These are phyloP conservation scores for Globisporangium uncinulatum DNA, from an alignment of 352 stramenopile genomes.

Conservation along the genomic window DNA sequence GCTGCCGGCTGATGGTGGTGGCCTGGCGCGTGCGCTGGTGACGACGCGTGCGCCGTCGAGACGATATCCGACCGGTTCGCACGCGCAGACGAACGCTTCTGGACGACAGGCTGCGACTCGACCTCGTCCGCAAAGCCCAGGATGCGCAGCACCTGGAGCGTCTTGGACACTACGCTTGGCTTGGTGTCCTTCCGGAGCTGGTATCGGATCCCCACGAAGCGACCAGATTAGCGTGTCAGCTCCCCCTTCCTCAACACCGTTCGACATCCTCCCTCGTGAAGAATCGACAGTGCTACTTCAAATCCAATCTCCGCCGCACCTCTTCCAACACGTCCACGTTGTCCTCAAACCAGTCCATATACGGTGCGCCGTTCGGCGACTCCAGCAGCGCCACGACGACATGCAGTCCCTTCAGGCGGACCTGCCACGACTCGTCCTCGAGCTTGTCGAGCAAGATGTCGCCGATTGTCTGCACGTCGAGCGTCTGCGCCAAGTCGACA, in stretches of 20 bases:
- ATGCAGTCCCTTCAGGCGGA: constrained; percentile 74
- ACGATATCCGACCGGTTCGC: constrained; percentile 3
- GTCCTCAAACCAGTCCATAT: constrained; percentile 79
- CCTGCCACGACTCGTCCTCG: constrained; percentile 79
- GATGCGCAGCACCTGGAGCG: constrained; percentile 57
- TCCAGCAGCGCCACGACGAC: constrained; percentile 76
- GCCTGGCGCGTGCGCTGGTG: constrained; percentile 10
- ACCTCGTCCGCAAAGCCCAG: constrained; percentile 60
- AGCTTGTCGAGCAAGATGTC: constrained; percentile 85
- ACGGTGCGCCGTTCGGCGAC: constrained; percentile 51
- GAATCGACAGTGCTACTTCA: too few relatives aligned
- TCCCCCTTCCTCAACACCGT: too few relatives aligned
- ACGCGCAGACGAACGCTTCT: constrained; percentile 10
- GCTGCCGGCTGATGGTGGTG: constrained; percentile 9
- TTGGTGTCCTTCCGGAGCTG: constrained; percentile 66
- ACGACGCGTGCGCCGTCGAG: constrained; percentile 4
- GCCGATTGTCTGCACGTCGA: constrained; percentile 79
- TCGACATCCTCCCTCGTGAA: not conserved
- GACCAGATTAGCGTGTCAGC: not conserved
- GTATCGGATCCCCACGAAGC: not conserved
- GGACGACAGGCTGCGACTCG: constrained; percentile 16
- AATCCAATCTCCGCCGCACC: not conserved
- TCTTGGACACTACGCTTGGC: constrained; percentile 71
- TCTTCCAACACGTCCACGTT: constrained; percentile 81
- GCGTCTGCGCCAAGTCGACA: constrained; percentile 80